These are phyloP conservation scores for Fusarium ambrosium DNA, from an alignment of 2,329 filamentous ascomycete genomes.

Conservation along the genomic window DNA sequence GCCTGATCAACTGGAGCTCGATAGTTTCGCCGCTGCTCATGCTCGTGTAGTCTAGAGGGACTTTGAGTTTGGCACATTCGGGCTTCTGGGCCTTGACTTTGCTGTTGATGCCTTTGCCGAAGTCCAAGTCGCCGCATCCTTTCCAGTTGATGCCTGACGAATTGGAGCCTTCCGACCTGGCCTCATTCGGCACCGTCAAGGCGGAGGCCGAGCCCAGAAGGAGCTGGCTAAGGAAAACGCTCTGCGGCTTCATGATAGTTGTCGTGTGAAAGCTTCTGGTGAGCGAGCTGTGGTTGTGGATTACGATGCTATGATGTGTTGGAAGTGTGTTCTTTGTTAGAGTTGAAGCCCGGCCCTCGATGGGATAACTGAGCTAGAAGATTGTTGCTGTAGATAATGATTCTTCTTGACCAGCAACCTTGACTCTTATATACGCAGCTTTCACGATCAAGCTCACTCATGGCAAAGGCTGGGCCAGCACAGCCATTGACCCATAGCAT, in stretches of 20 bases:
- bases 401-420: not conserved
- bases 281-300: not conserved
- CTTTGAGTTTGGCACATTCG: conserved; percentile 53
- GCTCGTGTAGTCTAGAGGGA: conserved; percentile 57
- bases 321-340: no score
- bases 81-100: not conserved
- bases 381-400: not conserved
- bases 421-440: not conserved
- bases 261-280: not conserved
- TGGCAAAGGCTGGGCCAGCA: conserved; percentile 7
- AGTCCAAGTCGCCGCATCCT: conserved; percentile 14
- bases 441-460: not conserved
- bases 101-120: not conserved
- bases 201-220: not conserved
- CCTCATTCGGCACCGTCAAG: conserved; percentile 1
- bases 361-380: not conserved
- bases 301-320: not conserved
- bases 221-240: not conserved
- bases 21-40: conserved; percentile 45
- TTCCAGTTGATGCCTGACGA: conserved; percentile 17
- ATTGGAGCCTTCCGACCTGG: not conserved
- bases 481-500: not conserved
- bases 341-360: no score
- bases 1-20: conserved; percentile 50
- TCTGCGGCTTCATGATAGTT: conserved; percentile 12